Base-by-base conservation (phyloP, 2,329 filamentous ascomycete species). In the Fusarium gaditjirri region DNA sequence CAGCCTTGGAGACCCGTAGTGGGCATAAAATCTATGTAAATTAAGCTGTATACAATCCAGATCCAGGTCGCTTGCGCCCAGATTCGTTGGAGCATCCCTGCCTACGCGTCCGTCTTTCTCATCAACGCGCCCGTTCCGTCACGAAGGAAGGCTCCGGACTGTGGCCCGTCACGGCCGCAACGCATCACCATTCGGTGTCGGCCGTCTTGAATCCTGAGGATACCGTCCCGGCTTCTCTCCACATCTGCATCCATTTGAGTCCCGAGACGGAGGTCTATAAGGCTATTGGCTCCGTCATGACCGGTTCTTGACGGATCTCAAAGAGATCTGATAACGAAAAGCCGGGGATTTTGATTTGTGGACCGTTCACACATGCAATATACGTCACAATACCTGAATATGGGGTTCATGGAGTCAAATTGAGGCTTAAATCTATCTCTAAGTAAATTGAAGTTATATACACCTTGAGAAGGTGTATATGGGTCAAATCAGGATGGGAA, bases 311-410 rank as follows among this genome's bases (percentile, higher is more conserved):
- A 70, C 58, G 44, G 73, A 74, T 68, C 61, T 74, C 16, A 19
- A 56, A 10, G n/a, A 65, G 63, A 67, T 71, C 62, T 50, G 59
- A 61, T 58, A 59, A 57, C 50, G 35, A 44, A 61, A 42, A 63
- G 33, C 39, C 53, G 49, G 73, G 67, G 53, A 54, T 57, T 41
- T 56, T 35, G 43, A 69, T 70, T 69, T 75, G 73, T 76, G 74
- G 74, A 75, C 67, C 74, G 64, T 42, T 58, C 69, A 54, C 42
- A 60, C 23, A 67, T 63, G 41, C 25, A 60, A 65, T 75, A 23
- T 67, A 73, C 66, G 70, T 75, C 73, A 76, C 57, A 39, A 25
- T 27, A 68, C 53, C 58, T 67, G 60, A 57, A 58, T 68, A 53
- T 50, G 65, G 69, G 69, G 47, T 72, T 53, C 47, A 57, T 46